Evolutionary conservation across 208 protist species (phyloP), one percentile per base, ranked within the genome.

Genomic region (Crithidia thermophila): DNA sequence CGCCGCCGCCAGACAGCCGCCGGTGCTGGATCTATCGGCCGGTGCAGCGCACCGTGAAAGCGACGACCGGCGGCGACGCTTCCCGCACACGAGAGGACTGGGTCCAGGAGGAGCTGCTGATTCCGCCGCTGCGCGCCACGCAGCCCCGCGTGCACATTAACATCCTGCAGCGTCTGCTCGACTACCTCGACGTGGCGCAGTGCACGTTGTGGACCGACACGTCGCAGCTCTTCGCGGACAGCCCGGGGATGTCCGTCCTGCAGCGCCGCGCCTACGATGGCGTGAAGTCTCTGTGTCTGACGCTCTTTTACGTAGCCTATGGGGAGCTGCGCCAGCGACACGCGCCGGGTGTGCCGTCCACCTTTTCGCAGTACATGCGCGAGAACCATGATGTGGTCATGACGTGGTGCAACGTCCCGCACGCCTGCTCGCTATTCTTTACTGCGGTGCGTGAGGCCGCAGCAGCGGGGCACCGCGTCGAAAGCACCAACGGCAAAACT

Each of bases 201-300:
- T 91, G 83, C 61, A 50, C 72, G 18, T 45, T 82, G 14, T 58
- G 92, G 36, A 47, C 66, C 3, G 69, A 82, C 14, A 87, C 81
- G 7, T 51, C 80, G 31, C 40, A 75, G 50, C 66, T 94, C 21
- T 85, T 92, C 56, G 43, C 49, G 10, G 78, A 89, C 68, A 87
- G 74, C 57, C 73, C 66, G 46, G 91, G 91, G n/a, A 58, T 94
- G 45, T 89, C 84, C 0, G 45, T 87, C 20, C 57, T 96, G 40
- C 91, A 94, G 67, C 81, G 83, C 34, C 81, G 77, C 21, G 82
- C 87, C 16, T 96, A 96, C 51, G 79, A 93, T 36, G 50, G 63
- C 62, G 60, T 93, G 31, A 93, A 92, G 66, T 87, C 82, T 7
- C 45, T 89, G 21, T 79, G 72, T 10, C 67, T 96, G 11, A 84